Conservation (phyloP, 192 early-diverging fungal species). For the Rhizophagus prolifer region DNA sequence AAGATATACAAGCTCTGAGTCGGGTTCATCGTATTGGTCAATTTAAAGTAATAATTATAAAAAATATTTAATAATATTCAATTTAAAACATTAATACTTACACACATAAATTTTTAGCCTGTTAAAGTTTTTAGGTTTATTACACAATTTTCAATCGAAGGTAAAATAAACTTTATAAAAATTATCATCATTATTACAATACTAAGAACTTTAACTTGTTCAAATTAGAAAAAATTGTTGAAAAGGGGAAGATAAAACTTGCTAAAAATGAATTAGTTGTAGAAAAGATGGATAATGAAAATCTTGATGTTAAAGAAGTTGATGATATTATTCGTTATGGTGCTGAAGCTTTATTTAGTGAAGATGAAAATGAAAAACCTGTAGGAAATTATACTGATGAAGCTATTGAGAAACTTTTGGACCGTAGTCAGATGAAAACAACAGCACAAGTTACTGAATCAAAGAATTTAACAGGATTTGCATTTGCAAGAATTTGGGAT, state of each 20-base stretch:
- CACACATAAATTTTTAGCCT: not conserved
- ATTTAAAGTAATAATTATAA: slow-evolving; percentile 46
- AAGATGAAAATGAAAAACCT: slow-evolving; percentile 49
- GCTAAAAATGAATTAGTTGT: slow-evolving; percentile 76
- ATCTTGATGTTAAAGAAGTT: slow-evolving; percentile 53
- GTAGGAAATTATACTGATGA: slow-evolving; percentile 57
- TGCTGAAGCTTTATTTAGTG: slow-evolving; percentile 64
- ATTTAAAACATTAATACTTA: too few relatives aligned
- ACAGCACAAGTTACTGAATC: slow-evolving; percentile 38
- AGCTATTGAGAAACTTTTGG: slow-evolving; percentile 59
- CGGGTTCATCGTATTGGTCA: slow-evolving; percentile 78
- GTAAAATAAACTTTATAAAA: slow-evolving; percentile 22
- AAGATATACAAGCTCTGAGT: slow-evolving; percentile 70
- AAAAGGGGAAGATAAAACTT: slow-evolving; percentile 74
- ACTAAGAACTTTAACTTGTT: not conserved
- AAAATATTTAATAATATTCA: too few relatives aligned
- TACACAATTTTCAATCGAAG: slow-evolving; percentile 61
- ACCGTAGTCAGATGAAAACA: slow-evolving; percentile 52
- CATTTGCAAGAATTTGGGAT: slow-evolving; percentile 67
- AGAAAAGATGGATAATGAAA: slow-evolving; percentile 64
- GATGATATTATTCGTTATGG: slow-evolving; percentile 69
- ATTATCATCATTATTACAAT: not conserved
- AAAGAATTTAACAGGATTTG: slow-evolving; percentile 45
- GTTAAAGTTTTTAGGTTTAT: slow-evolving; percentile 60
- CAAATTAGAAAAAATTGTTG: slow-evolving; percentile 59